Evolutionary conservation across 2,329 filamentous ascomycete genomes (phyloP).

Genomic region (Neoascochyta sp.): DNA sequence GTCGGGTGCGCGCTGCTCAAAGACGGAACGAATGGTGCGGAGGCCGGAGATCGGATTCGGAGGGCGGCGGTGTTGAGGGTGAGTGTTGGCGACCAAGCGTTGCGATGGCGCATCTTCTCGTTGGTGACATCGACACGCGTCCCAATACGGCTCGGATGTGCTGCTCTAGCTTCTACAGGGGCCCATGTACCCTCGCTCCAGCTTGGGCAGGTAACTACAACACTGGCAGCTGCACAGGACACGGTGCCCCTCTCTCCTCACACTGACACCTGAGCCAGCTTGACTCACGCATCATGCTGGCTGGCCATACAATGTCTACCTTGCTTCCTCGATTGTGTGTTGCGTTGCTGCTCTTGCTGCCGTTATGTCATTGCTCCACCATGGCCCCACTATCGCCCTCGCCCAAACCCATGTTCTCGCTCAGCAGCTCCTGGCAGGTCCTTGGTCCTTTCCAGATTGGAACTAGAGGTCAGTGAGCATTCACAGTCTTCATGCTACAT

Average conservation of each 20-base stretch:
- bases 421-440: slow-evolving; percentile 47
- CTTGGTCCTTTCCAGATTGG: slow-evolving; percentile 58
- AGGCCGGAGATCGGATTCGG: no score
- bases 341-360: slow-evolving; percentile 8
- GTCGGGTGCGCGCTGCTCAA: background rate
- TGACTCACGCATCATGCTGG: no score
- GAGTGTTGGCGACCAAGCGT: slow-evolving; percentile 16
- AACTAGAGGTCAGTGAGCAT: slow-evolving; percentile 54
- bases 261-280: background rate
- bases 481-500: no score
- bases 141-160: slow-evolving; percentile 20
- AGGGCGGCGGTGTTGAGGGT: slow-evolving; percentile 11
- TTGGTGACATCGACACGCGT: slow-evolving; percentile 20
- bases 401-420: slow-evolving; percentile 22
- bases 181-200: slow-evolving; percentile 2
- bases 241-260: background rate
- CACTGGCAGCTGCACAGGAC: background rate
- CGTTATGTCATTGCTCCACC: slow-evolving; percentile 15
- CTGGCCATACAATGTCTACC: slow-evolving; percentile 1
- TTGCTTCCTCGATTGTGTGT: slow-evolving; percentile 2
- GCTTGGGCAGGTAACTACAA: slow-evolving; percentile 1
- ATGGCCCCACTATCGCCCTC: slow-evolving; percentile 17
- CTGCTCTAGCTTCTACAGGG: slow-evolving; percentile 13
- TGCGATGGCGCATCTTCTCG: slow-evolving; percentile 13
- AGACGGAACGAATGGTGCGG: slow-evolving; percentile 1